Conservation (phyloP, 2,329 filamentous ascomycete species). For the Boeremia exigua region DNA sequence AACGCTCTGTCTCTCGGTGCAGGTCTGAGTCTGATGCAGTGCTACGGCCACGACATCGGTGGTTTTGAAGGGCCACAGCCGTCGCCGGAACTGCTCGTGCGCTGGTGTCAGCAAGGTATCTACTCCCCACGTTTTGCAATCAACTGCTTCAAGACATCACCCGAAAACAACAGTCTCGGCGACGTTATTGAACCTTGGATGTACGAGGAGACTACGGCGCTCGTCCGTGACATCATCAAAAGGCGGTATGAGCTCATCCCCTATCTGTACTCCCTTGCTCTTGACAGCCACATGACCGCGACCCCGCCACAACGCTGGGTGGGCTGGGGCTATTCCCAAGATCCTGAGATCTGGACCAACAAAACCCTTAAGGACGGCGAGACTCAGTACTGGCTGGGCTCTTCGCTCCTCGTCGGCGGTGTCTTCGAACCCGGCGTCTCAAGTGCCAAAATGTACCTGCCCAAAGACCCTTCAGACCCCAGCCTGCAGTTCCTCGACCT, state of each 20-base stretch:
- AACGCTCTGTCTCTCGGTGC: slow-evolving; percentile 73
- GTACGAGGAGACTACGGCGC: slow-evolving; percentile 70
- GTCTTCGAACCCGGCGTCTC: slow-evolving; percentile 67
- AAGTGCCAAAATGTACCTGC: slow-evolving; percentile 67
- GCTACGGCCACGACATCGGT: slow-evolving; percentile 76
- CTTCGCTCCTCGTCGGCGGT: slow-evolving; percentile 69
- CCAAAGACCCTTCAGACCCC: slow-evolving; percentile 50
- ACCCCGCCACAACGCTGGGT: slow-evolving; percentile 73
- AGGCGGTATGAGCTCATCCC: slow-evolving; percentile 74
- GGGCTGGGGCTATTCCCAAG: slow-evolving; percentile 73
- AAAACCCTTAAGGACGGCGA: slow-evolving; percentile 66
- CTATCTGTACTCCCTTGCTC: slow-evolving; percentile 70
- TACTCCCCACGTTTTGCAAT: slow-evolving; percentile 75
- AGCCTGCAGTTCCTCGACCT: slow-evolving; percentile 68
- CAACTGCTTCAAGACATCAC: slow-evolving; percentile 78
- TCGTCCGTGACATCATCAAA: slow-evolving; percentile 70
- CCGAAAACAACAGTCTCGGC: slow-evolving; percentile 68
- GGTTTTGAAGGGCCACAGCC: slow-evolving; percentile 78
- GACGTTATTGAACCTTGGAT: slow-evolving; percentile 82
- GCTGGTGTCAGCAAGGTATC: slow-evolving; percentile 75
- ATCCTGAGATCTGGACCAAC: slow-evolving; percentile 68
- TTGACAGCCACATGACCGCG: slow-evolving; percentile 67
- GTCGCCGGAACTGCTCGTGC: slow-evolving; percentile 70
- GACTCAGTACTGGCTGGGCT: slow-evolving; percentile 76
- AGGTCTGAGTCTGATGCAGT: slow-evolving; percentile 71